Evolutionary conservation across 129 eudicot species (phyloP).

Genomic region (Centella asiatica): DNA sequence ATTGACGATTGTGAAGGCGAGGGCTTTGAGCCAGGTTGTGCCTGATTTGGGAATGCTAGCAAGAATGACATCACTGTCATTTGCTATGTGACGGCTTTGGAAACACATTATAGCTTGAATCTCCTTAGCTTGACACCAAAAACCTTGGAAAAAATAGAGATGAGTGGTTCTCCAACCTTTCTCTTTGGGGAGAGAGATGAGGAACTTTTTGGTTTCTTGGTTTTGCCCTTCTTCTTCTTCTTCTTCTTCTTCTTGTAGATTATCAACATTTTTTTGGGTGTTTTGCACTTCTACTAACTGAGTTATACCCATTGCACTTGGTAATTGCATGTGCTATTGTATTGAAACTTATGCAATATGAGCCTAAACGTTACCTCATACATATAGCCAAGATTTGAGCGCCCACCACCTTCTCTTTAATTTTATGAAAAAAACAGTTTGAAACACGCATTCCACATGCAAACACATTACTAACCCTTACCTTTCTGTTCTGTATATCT

Average conservation of each 20-base stretch:
- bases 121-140: slow-evolving; percentile 26
- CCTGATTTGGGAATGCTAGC: slow-evolving; percentile 35
- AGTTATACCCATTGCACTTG: too few relatives aligned
- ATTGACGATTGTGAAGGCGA: slow-evolving; percentile 17
- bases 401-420: too few relatives aligned
- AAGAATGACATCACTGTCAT: slow-evolving; percentile 21
- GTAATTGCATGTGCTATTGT: too few relatives aligned
- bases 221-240: background rate
- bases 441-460: too few relatives aligned
- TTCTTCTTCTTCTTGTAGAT: background rate
- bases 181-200: slow-evolving; percentile 17
- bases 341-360: too few relatives aligned
- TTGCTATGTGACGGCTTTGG: slow-evolving; percentile 27
- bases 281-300: too few relatives aligned
- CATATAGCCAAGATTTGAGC: too few relatives aligned
- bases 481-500: too few relatives aligned
- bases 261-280: too few relatives aligned
- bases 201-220: slow-evolving; percentile 8
- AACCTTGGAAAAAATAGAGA: slow-evolving; percentile 33
- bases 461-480: too few relatives aligned
- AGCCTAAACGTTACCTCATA: too few relatives aligned
- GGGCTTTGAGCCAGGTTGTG: slow-evolving; percentile 41
- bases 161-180: slow-evolving; percentile 18
- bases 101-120: slow-evolving; percentile 16
- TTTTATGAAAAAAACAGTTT: too few relatives aligned